Conservation (phyloP, 129 eudicot genomes). For the Apium graveolens region DNA sequence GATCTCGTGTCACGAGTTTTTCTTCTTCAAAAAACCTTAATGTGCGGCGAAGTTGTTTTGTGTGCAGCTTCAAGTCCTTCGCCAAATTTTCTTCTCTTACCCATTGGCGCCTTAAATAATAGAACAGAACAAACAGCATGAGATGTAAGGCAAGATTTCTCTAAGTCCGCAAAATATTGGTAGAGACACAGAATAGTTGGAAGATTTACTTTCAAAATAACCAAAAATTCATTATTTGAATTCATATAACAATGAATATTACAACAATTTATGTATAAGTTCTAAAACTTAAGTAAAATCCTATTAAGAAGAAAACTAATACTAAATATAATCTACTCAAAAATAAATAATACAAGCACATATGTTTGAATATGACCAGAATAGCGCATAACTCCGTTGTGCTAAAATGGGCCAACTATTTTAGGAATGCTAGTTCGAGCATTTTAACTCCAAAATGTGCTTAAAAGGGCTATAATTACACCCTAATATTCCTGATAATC, state of each 20-base stretch:
- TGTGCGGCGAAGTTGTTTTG: slow-evolving; percentile 89
- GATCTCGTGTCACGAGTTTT: slow-evolving; percentile 83
- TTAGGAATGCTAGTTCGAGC: background rate
- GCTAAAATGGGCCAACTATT: background rate
- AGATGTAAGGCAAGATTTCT: background rate
- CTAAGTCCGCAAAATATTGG: background rate
- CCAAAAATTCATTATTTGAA: too few species aligned
- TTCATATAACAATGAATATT: background rate
- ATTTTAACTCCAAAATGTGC: background rate
- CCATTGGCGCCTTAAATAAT: slow-evolving; percentile 75
- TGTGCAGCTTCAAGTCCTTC: slow-evolving; percentile 85
- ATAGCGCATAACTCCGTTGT: too few species aligned
- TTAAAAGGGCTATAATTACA: background rate
- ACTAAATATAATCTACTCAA: too few species aligned
- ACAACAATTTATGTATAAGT: background rate
- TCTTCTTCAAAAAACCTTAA: slow-evolving; percentile 91
- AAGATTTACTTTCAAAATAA: background rate
- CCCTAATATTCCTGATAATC: background rate
- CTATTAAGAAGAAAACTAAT: too few species aligned
- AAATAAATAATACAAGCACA: too few species aligned
- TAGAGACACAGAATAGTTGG: background rate
- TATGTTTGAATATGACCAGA: too few species aligned
- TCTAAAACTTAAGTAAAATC: too few species aligned
- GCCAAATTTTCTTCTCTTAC: slow-evolving; percentile 97
- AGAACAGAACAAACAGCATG: background rate